A percentile compares a stretch with the other conserved stretches of the same genome.
These are phyloP conservation scores for Digitaria exilis DNA, from an alignment of 202 grass and related monocot genomes.

Conservation along the genomic window DNA sequence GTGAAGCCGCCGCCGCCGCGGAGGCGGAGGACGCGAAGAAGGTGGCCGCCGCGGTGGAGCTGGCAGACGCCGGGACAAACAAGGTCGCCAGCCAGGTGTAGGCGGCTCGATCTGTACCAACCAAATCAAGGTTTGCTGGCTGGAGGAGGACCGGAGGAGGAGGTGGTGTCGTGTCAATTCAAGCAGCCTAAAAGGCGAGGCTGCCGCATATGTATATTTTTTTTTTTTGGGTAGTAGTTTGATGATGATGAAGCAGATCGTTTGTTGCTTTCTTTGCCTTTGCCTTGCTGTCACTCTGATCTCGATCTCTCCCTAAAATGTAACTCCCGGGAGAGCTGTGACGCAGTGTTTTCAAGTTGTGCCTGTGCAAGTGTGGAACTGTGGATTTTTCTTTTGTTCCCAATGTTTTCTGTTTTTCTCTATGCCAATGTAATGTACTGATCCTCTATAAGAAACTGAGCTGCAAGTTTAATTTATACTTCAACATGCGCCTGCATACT, in stretches of 20 bases:
- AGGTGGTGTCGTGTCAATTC: not conserved
- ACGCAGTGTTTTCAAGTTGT: not conserved
- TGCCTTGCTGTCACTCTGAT: not conserved
- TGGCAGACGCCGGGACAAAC: conserved; percentile 41
- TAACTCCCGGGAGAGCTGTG: not conserved
- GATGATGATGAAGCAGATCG: not conserved
- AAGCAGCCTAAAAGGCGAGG: conserved; percentile 4
- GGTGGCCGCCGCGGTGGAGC: conserved; percentile 29
- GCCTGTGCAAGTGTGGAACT: conserved; percentile 13
- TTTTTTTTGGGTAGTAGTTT: no score
- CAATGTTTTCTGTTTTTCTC: not conserved
- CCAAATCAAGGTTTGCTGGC: not conserved
- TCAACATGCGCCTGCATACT: no score
- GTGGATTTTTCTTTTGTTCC: not conserved
- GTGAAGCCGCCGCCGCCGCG: not conserved
- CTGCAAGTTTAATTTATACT: no score
- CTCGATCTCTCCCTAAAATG: not conserved
- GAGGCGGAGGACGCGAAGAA: conserved; percentile 67
- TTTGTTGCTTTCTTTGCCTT: not conserved
- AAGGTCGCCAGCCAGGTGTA: conserved; percentile 58
- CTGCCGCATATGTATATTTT: not conserved
- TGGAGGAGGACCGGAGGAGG: not conserved
- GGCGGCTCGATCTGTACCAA: not conserved
- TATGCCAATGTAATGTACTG: not conserved
- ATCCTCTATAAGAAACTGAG: not conserved